Evolutionary conservation across 2,329 filamentous ascomycete species (phyloP).

Genomic region (Aaosphaeria pasadenensis): DNA sequence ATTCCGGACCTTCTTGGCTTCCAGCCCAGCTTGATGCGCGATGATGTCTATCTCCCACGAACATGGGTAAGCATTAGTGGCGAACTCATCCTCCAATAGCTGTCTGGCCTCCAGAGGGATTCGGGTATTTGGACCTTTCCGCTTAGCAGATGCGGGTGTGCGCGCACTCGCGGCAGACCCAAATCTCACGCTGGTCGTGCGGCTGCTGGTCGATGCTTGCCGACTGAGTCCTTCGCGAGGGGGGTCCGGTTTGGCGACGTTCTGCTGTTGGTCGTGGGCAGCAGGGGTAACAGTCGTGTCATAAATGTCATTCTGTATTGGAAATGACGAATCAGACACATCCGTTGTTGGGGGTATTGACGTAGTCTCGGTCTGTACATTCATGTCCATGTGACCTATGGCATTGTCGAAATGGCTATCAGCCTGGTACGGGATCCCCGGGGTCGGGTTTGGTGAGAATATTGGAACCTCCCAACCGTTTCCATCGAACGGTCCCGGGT

Average conservation of each 20-base stretch:
- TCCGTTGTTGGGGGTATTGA: neutral
- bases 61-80: slow-evolving; percentile 32
- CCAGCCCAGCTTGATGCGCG: slow-evolving; percentile 34
- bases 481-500: neutral
- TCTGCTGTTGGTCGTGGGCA: neutral
- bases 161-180: slow-evolving; percentile 8
- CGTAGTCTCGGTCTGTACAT: neutral
- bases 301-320: neutral
- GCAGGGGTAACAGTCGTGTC: neutral
- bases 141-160: slow-evolving; percentile 32
- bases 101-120: slow-evolving; percentile 30
- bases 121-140: slow-evolving; percentile 27
- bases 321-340: neutral
- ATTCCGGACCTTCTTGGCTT: slow-evolving; percentile 32
- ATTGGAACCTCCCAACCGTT: neutral
- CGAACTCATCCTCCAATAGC: slow-evolving; percentile 34
- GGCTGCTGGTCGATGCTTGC: neutral
- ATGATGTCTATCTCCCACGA: slow-evolving; percentile 36
- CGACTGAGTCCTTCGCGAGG: neutral
- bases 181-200: no score
- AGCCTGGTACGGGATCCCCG: neutral
- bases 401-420: neutral
- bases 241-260: neutral
- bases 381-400: neutral
- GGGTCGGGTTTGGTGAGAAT: no score